phyloP scores from a whole-genome alignment of 1,284 basidiomycete species.

The Ceratobasidium sp. region DNA sequence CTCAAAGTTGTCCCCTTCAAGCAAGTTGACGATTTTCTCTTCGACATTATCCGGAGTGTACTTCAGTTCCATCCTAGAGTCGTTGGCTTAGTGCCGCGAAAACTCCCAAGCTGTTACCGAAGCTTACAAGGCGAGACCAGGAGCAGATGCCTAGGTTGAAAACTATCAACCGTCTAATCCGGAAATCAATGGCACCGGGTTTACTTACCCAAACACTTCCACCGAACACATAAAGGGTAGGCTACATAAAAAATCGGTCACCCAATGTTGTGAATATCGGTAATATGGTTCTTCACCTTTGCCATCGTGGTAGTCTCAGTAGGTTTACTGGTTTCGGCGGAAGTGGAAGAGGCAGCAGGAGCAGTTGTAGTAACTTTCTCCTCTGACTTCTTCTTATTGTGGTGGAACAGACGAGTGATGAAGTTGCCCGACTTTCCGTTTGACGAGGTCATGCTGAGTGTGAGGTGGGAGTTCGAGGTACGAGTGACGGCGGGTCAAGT shows the following conservation, averaged over 20 bases:
- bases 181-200: neutral
- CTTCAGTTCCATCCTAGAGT: slow-evolving; percentile 32
- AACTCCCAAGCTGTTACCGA: neutral
- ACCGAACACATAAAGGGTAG: slow-evolving; percentile 63
- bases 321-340: neutral
- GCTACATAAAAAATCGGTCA: slow-evolving; percentile 51
- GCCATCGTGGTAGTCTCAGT: neutral
- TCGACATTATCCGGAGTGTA: slow-evolving; percentile 27
- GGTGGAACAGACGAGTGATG: slow-evolving; percentile 37
- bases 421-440: slow-evolving; percentile 36
- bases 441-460: slow-evolving; percentile 25
- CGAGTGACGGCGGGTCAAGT: neutral
- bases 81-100: neutral
- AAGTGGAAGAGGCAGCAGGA: neutral
- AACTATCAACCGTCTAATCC: neutral
- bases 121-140: slow-evolving; percentile 66
- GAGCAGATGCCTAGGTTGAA: slow-evolving; percentile 64
- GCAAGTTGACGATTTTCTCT: slow-evolving; percentile 17
- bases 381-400: slow-evolving; percentile 39
- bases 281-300: neutral
- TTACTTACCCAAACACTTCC: slow-evolving; percentile 53
- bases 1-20: slow-evolving; percentile 72
- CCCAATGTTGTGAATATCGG: too few species aligned
- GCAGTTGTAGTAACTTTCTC: slow-evolving; percentile 23
- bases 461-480: slow-evolving; percentile 1